Conservation (phyloP, 768 basidiomycete genomes). For the Mycena sanguinolenta region DNA sequence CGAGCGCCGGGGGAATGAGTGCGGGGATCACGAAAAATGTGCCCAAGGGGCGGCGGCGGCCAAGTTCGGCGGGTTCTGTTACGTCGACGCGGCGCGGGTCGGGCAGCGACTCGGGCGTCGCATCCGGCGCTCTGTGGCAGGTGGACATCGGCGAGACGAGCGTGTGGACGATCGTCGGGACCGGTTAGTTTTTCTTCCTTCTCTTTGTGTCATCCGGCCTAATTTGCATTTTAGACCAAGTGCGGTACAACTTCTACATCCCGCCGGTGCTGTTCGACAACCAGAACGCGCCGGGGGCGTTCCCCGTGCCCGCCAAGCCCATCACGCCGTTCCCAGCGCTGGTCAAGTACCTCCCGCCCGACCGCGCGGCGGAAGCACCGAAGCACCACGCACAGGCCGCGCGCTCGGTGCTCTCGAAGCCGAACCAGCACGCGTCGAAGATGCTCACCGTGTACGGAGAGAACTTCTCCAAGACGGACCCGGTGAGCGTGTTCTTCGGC, state of each 20-base stretch:
- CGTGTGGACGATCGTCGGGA: conserved; percentile 95
- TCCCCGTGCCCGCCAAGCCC: conserved; percentile 84
- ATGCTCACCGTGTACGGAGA: conserved; percentile 91
- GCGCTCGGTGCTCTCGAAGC: conserved; percentile 79
- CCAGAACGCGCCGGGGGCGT: conserved; percentile 79
- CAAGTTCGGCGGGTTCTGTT: conserved; percentile 81
- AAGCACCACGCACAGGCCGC: conserved; percentile 78
- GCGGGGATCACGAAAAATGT: conserved; percentile 63
- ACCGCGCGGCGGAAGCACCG: conserved; percentile 86
- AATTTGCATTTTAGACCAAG: conserved; percentile 71
- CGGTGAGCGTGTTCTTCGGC: conserved; percentile 88
- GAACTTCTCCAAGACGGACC: conserved; percentile 88
- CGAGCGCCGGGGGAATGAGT: conserved; percentile 72
- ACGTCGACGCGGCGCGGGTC: conserved; percentile 77
- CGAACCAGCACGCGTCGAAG: conserved; percentile 82
- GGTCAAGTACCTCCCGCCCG: conserved; percentile 92
- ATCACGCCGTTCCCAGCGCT: conserved; percentile 90
- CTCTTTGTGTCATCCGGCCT: conserved; percentile 33
- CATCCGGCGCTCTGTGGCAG: conserved; percentile 87
- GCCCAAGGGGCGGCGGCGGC: conserved; percentile 74
- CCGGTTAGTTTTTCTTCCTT: conserved; percentile 64
- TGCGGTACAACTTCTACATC: conserved; percentile 94
- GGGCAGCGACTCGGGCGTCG: conserved; percentile 74
- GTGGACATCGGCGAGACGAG: conserved; percentile 95
- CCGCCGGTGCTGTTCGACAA: conserved; percentile 88